A percentile compares a stretch with the other conserved stretches of the same genome.
phyloP scores from a whole-genome alignment of 495 filamentous ascomycete genomes.

The Cladorrhinum samala region DNA sequence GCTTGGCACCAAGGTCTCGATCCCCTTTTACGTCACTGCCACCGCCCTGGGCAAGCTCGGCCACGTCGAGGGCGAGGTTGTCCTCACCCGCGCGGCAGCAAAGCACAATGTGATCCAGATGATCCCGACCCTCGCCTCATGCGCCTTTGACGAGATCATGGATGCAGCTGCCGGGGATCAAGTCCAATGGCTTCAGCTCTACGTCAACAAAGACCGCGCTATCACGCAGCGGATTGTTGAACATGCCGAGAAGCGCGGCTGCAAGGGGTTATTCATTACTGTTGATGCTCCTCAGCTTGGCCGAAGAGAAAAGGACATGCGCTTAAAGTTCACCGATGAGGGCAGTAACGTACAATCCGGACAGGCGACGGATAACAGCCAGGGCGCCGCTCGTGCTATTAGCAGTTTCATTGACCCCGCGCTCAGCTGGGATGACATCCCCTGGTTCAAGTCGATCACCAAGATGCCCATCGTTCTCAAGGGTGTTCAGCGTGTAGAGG shows the following conservation, averaged over 20 bases:
- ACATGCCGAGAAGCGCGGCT: slow-evolving; percentile 87
- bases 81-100: slow-evolving; percentile 76
- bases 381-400: slow-evolving; percentile 86
- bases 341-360: slow-evolving; percentile 76
- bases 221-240: slow-evolving; percentile 87
- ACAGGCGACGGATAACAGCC: slow-evolving; percentile 71
- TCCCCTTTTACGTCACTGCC: slow-evolving; percentile 89
- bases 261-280: slow-evolving; percentile 96
- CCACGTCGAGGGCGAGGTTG: slow-evolving; percentile 80
- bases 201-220: slow-evolving; percentile 93
- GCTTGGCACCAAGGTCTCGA: slow-evolving; percentile 75
- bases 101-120: slow-evolving; percentile 89
- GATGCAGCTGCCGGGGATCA: slow-evolving; percentile 77
- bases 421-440: slow-evolving; percentile 88
- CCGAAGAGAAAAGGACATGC: slow-evolving; percentile 92
- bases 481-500: slow-evolving; percentile 93
- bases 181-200: slow-evolving; percentile 94
- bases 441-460: slow-evolving; percentile 88
- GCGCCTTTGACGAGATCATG: slow-evolving; percentile 94
- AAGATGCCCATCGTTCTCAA: slow-evolving; percentile 97
- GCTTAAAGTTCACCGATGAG: slow-evolving; percentile 79
- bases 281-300: slow-evolving; percentile 96
- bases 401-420: slow-evolving; percentile 92
- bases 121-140: slow-evolving; percentile 97
- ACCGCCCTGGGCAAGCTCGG: slow-evolving; percentile 90